Evolutionary conservation across 371 early-diverging fungal genomes (phyloP).

Genomic region (Rhizopus sp.): DNA sequence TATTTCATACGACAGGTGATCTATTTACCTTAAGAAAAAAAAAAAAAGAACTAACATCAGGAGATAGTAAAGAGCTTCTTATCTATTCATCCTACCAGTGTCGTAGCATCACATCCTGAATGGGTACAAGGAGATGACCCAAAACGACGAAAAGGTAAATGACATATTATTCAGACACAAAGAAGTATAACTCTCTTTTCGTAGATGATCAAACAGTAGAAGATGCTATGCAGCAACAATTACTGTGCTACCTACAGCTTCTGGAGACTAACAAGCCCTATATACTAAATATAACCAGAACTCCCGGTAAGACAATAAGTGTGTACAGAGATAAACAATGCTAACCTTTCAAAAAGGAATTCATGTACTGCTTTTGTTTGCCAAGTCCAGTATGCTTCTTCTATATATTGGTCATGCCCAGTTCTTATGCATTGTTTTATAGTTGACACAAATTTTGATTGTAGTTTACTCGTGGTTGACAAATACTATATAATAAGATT

Average conservation of each 20-base stretch:
- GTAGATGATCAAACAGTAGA: slow-evolving; percentile 47
- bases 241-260: slow-evolving; percentile 65
- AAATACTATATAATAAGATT: slow-evolving; percentile 59
- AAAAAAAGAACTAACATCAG: background rate
- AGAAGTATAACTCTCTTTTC: background rate
- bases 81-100: slow-evolving; percentile 65
- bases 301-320: slow-evolving; percentile 41
- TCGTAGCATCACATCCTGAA: slow-evolving; percentile 59
- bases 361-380: slow-evolving; percentile 41
- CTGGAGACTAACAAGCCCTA: slow-evolving; percentile 71
- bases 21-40: background rate
- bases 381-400: slow-evolving; percentile 40
- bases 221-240: slow-evolving; percentile 40
- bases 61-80: slow-evolving; percentile 53
- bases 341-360: slow-evolving; percentile 33
- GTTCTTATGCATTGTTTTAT: background rate
- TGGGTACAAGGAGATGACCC: slow-evolving; percentile 52
- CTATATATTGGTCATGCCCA: background rate
- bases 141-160: slow-evolving; percentile 43
- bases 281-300: slow-evolving; percentile 59
- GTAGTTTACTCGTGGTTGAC: slow-evolving; percentile 59
- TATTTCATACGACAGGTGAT: slow-evolving; percentile 51
- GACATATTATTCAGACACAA: background rate
- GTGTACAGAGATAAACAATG: slow-evolving; percentile 26
- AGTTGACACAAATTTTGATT: slow-evolving; percentile 63